Evolutionary conservation across 1,284 basidiomycete genomes (phyloP).

Genomic region (Trametes polyzona): DNA sequence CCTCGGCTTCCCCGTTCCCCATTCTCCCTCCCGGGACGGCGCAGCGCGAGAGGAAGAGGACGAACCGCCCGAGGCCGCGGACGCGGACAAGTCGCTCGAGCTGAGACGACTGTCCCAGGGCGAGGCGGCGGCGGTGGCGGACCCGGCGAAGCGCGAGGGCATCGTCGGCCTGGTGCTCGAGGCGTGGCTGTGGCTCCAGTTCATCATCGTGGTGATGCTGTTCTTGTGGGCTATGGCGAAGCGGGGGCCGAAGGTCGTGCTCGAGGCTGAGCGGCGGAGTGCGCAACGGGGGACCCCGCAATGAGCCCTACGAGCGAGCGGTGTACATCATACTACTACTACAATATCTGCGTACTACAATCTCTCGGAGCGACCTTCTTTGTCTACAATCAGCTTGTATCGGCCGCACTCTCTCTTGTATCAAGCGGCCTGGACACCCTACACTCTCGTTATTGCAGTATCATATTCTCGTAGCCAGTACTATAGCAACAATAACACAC

Average conservation of each 20-base stretch:
- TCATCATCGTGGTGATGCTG: constrained; percentile 68
- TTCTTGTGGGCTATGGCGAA: constrained; percentile 80
- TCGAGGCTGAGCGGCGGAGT: constrained; percentile 50
- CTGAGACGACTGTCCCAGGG: constrained; percentile 7
- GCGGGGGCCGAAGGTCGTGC: constrained; percentile 69
- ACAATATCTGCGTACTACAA: too few species aligned
- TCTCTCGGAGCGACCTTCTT: too few species aligned
- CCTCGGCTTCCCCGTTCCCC: constrained; percentile 1
- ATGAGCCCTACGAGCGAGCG: too few species aligned
- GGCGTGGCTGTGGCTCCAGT: constrained; percentile 82
- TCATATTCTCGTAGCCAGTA: not conserved
- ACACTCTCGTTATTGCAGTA: not conserved
- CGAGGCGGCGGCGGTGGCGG: constrained; percentile 12
- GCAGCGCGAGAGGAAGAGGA: not conserved
- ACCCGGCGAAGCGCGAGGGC: constrained; percentile 38
- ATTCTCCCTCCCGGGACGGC: not conserved
- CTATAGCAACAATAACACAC: not conserved
- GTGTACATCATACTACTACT: too few species aligned
- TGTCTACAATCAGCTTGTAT: too few species aligned
- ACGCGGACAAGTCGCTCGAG: constrained; percentile 21
- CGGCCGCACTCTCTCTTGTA: not conserved
- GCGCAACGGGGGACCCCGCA: constrained; percentile 4
- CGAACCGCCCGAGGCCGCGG: constrained; percentile 8
- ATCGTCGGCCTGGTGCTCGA: constrained; percentile 61
- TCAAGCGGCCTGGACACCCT: not conserved